phyloP scores from a whole-genome alignment of 2,329 filamentous ascomycete genomes.

The Graphilbum ipis-grandicollis region DNA sequence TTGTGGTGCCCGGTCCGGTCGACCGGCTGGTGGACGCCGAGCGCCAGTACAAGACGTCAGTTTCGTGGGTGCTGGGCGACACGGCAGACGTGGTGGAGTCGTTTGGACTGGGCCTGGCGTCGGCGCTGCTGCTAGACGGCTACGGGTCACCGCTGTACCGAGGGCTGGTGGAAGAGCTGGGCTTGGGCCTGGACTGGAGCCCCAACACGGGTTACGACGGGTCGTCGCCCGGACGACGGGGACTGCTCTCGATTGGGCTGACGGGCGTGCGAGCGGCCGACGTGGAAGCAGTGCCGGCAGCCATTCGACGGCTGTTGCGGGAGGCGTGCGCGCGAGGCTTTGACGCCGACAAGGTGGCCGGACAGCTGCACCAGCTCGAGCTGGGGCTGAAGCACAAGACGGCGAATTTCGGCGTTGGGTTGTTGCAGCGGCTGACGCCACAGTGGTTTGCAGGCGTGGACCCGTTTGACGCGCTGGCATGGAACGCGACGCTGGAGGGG shows the following conservation, averaged over 20 bases:
- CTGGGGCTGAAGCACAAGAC: constrained; percentile 93
- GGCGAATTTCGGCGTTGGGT: constrained; percentile 79
- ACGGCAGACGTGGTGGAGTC: constrained; percentile 70
- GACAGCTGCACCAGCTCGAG: constrained; percentile 84
- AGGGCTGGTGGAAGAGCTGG: constrained; percentile 63
- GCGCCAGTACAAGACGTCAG: constrained; percentile 83
- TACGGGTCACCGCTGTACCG: constrained; percentile 90
- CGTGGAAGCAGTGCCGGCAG: constrained; percentile 57
- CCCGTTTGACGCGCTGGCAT: constrained; percentile 77
- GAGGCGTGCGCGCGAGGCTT: constrained; percentile 63
- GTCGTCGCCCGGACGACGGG: constrained; percentile 42
- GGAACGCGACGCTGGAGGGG: constrained; percentile 72
- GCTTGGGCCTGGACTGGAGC: constrained; percentile 82
- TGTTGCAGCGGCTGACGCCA: constrained; percentile 76
- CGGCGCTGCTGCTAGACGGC: constrained; percentile 74
- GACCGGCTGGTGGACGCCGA: constrained; percentile 76
- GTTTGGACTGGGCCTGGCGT: constrained; percentile 69
- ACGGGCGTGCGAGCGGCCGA: constrained; percentile 77
- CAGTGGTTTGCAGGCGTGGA: constrained; percentile 94
- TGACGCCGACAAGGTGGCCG: constrained; percentile 78
- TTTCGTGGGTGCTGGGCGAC: constrained; percentile 82
- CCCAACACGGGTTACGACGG: constrained; percentile 87
- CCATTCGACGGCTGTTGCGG: constrained; percentile 54
- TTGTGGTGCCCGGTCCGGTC: constrained; percentile 62
- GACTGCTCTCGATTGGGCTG: constrained; percentile 79